Conservation (phyloP, 257 asterid genomes). For the Jasminum sambac region DNA sequence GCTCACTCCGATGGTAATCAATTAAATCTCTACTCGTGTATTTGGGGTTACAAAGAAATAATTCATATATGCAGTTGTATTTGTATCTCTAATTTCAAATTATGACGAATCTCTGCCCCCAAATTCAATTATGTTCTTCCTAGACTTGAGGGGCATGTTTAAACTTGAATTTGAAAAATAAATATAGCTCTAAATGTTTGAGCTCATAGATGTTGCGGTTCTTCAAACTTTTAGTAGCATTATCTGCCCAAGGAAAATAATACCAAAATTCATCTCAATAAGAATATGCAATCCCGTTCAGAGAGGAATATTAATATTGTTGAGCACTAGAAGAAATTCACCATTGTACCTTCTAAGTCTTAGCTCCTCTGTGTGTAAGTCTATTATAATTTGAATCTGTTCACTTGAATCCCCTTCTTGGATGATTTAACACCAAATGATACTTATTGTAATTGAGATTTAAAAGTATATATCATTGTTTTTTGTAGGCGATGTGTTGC, state of each 20-base stretch:
- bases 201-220: neutral
- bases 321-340: neutral
- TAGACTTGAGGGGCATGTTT: neutral
- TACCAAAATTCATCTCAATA: neutral
- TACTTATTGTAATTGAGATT: conserved; percentile 4
- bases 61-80: neutral
- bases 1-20: conserved; percentile 88
- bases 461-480: neutral
- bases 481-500: conserved; percentile 82
- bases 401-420: neutral
- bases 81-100: neutral
- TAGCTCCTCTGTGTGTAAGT: neutral
- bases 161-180: neutral
- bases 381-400: neutral
- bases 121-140: neutral
- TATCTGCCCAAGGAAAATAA: neutral
- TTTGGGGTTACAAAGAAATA: no score
- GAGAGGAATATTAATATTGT: neutral
- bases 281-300: neutral
- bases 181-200: neutral
- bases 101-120: neutral
- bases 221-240: neutral
- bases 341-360: neutral
- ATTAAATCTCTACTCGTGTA: neutral
- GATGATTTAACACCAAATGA: neutral